Evolutionary conservation across 2,329 filamentous ascomycete species (phyloP).

Genomic region (Sporothrix curviconia): DNA sequence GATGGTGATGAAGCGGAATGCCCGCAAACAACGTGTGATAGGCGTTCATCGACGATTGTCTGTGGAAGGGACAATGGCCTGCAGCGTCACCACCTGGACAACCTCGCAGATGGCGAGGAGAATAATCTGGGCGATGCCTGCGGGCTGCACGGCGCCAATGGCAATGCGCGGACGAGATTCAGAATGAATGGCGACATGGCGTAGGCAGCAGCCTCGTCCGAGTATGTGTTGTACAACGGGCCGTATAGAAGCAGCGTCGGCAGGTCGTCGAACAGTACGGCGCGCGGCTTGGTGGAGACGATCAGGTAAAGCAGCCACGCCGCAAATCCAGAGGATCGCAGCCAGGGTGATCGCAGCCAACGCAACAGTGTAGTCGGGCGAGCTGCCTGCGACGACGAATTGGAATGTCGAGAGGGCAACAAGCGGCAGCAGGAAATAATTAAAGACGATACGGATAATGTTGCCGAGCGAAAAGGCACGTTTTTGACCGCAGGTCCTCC

Average conservation of each 20-base stretch:
- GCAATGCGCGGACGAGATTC: slow-evolving; percentile 82
- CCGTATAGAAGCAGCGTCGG: slow-evolving; percentile 85
- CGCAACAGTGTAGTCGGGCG: slow-evolving; percentile 64
- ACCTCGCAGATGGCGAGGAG: slow-evolving; percentile 92
- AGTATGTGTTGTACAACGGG: slow-evolving; percentile 94
- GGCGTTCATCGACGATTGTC: slow-evolving; percentile 92
- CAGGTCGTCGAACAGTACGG: slow-evolving; percentile 87
- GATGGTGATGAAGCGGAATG: slow-evolving; percentile 67
- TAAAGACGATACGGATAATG: slow-evolving; percentile 79
- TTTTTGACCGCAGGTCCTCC: slow-evolving; percentile 85
- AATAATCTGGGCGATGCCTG: slow-evolving; percentile 87
- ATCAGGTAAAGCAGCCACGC: slow-evolving; percentile 78
- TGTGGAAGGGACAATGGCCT: slow-evolving; percentile 88
- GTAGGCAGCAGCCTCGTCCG: slow-evolving; percentile 85
- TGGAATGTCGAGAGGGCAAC: slow-evolving; percentile 87
- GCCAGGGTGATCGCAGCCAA: slow-evolving; percentile 70
- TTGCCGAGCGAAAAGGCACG: slow-evolving; percentile 80
- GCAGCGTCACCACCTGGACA: slow-evolving; percentile 76
- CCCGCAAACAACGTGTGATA: slow-evolving; percentile 83
- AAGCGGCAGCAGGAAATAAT: slow-evolving; percentile 84
- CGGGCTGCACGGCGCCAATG: slow-evolving; percentile 86
- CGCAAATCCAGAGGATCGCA: slow-evolving; percentile 64
- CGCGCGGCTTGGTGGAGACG: slow-evolving; percentile 70
- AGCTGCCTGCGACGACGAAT: slow-evolving; percentile 65
- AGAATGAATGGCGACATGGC: slow-evolving; percentile 80